Conservation (phyloP, 1,139 yeast species). For the Pichia sp. region DNA sequence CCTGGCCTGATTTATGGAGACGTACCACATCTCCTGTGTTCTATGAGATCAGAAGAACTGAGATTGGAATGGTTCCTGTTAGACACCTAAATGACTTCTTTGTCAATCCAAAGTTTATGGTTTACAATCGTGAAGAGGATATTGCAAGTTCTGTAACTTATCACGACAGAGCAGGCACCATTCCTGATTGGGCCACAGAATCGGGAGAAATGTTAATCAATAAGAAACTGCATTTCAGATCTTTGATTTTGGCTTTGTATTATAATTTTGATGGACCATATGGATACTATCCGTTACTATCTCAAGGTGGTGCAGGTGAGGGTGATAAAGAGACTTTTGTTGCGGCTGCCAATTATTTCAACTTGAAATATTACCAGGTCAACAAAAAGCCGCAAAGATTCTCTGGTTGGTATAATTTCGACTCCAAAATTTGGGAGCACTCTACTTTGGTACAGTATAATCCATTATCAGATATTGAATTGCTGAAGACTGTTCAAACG, state of each 20-base stretch:
- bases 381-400: slow-evolving; percentile 26
- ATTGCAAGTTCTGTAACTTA: slow-evolving; percentile 16
- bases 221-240: slow-evolving; percentile 40
- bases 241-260: slow-evolving; percentile 45
- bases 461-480: slow-evolving; percentile 47
- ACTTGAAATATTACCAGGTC: slow-evolving; percentile 47
- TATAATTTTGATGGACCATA: slow-evolving; percentile 49
- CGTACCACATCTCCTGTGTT: slow-evolving; percentile 50
- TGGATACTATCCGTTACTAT: slow-evolving; percentile 43
- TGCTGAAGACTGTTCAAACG: slow-evolving; percentile 16
- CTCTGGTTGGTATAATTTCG: slow-evolving; percentile 25
- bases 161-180: slow-evolving; percentile 48
- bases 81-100: slow-evolving; percentile 22
- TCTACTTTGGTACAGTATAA: slow-evolving; percentile 56
- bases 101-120: slow-evolving; percentile 16
- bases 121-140: slow-evolving; percentile 15
- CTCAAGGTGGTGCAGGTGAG: slow-evolving; percentile 55
- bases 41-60: slow-evolving; percentile 42
- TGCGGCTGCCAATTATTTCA: slow-evolving; percentile 48
- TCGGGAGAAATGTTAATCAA: slow-evolving; percentile 51
- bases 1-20: slow-evolving; percentile 68
- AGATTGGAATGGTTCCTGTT: slow-evolving; percentile 27
- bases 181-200: slow-evolving; percentile 55
- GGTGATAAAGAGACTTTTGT: slow-evolving; percentile 60
- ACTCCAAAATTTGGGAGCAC: slow-evolving; percentile 16